Evolutionary conservation across 139 green algal species (phyloP), one percentile per base, ranked within the genome.

Genomic region (Yamagishiella unicocca): DNA sequence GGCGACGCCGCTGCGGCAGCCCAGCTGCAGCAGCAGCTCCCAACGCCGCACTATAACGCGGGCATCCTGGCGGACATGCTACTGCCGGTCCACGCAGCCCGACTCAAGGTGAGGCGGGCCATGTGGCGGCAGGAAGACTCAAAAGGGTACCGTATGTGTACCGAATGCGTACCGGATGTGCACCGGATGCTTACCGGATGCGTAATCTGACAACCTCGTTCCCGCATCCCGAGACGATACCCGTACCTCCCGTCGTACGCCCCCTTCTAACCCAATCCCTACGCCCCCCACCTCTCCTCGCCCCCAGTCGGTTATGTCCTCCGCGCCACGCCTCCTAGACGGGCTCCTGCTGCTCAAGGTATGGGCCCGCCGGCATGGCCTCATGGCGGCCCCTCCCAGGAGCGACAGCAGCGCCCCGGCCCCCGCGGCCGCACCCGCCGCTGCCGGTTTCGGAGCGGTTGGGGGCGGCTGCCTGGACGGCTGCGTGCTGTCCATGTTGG

Each of bases 31-130:
- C 27, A 53, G 43, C 27, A 75, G 50, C 55, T 88, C 50, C 92
- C 95, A 33, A 97, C 95, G 10, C 94, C 95, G 4, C 82, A 93
- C 10, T 97, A 97, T 91, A 97, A 97, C 84, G 87, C 91, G 2
- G 86, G 79, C 2, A 84, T 97, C 21, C 24, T 97, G 40, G 68
- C 93, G 73, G 95, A 98, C 50, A 87, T 93, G 87, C 35, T 93
- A 35, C 31, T 89, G 50, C 10, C 87, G 3, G 21, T 62, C 22
- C 90, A 96, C 40, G 72, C 76, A 1, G 45, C 80, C 4, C n/a
- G 80, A 21, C 80, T 86, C 0, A 38, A 54, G 76, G 55, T 74
- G 9, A n/a, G 76, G 22, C 27, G 58, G 58, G 58, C 24, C 19
- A 6, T 9, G 58, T 67, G n/a, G n/a, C n/a, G n/a, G n/a, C n/a